Conservation (phyloP, 164 flowering plant species). For the Buxus sempervirens region DNA sequence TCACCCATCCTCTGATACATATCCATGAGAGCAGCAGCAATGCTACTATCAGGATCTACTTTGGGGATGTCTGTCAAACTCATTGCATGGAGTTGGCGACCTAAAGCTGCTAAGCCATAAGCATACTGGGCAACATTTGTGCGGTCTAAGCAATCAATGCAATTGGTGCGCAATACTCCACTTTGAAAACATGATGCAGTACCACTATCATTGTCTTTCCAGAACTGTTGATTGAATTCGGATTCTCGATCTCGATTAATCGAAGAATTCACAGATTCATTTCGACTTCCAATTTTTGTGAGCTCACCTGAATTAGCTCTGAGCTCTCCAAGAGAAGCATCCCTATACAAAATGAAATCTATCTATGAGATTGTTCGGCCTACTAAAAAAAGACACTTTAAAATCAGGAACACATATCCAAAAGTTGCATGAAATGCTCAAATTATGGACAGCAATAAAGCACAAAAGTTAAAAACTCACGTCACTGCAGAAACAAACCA, state of each 20-base stretch:
- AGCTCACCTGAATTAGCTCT: conserved; percentile 63
- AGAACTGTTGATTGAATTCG: conserved; percentile 35
- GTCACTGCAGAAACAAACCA: not conserved
- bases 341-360: conserved; percentile 41
- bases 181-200: conserved; percentile 64
- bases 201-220: conserved; percentile 32
- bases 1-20: too few relatives aligned
- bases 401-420: too few relatives aligned
- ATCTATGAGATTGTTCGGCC: not conserved
- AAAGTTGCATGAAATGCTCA: too few relatives aligned
- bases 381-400: too few relatives aligned
- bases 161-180: conserved; percentile 94
- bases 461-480: not conserved
- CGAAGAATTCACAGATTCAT: conserved; percentile 42
- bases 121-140: conserved; percentile 99
- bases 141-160: conserved; percentile 97
- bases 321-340: conserved; percentile 64
- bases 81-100: conserved; percentile 92
- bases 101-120: conserved; percentile 88
- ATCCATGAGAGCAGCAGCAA: conserved; percentile 92
- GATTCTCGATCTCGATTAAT: conserved; percentile 48
- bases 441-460: too few relatives aligned
- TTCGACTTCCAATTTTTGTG: conserved; percentile 45
- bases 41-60: conserved; percentile 83
- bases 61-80: conserved; percentile 76